Evolutionary conservation across 75 land plant genomes (phyloP), one percentile per base, ranked within the genome.

Genomic region (Larix kaempferi): DNA sequence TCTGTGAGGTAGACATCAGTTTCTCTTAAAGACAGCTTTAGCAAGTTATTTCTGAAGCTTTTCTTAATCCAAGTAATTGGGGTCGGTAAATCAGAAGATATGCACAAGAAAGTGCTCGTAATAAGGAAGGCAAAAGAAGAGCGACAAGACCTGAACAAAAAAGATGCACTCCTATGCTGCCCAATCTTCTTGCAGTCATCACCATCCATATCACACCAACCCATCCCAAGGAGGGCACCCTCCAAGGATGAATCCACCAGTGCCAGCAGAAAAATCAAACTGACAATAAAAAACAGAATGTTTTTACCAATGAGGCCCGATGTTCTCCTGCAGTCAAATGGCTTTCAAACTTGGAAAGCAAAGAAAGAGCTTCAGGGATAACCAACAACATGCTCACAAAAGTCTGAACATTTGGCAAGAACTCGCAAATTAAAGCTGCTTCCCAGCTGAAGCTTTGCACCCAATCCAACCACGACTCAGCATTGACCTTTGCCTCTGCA

Each of bases 261-360:
- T n/a, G 79, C 97, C 44, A 90, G 82, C 73, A 94, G 80, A 3
- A 94, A 76, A 39, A 94, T 90, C 55, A 94, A 84, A 80, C 90
- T 94, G 16, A 94, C 97, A 26, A 94, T 79, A 59, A 94, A 82
- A 94, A 94, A 75, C 92, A 90, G 62, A 94, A 90, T 88, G 93
- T 88, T 77, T 94, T 94, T 56, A 90, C 67, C 27, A 92, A 76
- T 63, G 91, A 89, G 65, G 94, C 97, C 67, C 88, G 86, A 74
- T 94, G 97, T 82, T 94, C 97, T 26, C 97, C 92, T 3, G 97
- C 85, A 71, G 97, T 94, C 57, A 92, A 73, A 80, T 94, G 94
- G 11, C 87, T 73, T 73, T 94, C 97, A 86, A 90, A 87, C 77
- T 87, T 94, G 52, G 97, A 88, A 41, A 94, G 86, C 74, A 86